phyloP scores from a whole-genome alignment of 1,284 basidiomycete genomes.

The Calocybe gambosa region DNA sequence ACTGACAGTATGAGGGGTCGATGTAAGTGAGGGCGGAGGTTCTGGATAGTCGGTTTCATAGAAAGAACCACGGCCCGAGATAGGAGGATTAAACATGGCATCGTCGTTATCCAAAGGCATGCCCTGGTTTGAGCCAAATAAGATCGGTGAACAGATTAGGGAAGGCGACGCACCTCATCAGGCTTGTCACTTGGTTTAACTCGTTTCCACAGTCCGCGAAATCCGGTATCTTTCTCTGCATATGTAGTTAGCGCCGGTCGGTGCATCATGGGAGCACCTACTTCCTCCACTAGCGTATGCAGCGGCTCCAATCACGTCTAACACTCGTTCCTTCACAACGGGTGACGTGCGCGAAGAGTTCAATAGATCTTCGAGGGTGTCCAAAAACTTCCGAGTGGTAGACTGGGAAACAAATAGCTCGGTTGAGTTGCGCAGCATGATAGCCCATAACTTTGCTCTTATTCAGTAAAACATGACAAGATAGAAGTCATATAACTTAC shows the following conservation, averaged over 20 bases:
- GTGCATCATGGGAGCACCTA: slow-evolving; percentile 22
- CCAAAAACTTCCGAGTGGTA: slow-evolving; percentile 69
- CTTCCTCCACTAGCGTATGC: slow-evolving; percentile 53
- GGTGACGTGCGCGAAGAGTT: slow-evolving; percentile 54
- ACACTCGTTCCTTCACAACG: slow-evolving; percentile 64
- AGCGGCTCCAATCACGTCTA: slow-evolving; percentile 69
- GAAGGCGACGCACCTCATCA: slow-evolving; percentile 45
- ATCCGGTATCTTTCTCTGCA: slow-evolving; percentile 35
- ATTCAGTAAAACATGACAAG: not conserved
- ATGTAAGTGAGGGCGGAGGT: slow-evolving; percentile 21
- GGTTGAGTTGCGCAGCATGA: slow-evolving; percentile 71
- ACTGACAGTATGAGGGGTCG: slow-evolving; percentile 23
- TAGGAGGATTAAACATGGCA: slow-evolving; percentile 68
- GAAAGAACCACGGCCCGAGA: slow-evolving; percentile 23
- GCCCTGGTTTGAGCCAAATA: slow-evolving; percentile 33
- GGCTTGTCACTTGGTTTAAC: slow-evolving; percentile 66
- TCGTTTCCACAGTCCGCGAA: slow-evolving; percentile 60
- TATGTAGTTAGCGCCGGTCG: slow-evolving; percentile 3
- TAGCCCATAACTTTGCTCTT: slow-evolving; percentile 64
- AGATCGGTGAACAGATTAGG: not conserved
- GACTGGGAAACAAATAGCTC: slow-evolving; percentile 62
- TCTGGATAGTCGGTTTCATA: slow-evolving; percentile 27
- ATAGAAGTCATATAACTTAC: slow-evolving; percentile 32
- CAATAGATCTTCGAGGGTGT: slow-evolving; percentile 65
- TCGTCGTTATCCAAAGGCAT: slow-evolving; percentile 70